These are phyloP conservation scores for Moricandia arvensis DNA, from an alignment of 345 rosid species.

Conservation along the genomic window DNA sequence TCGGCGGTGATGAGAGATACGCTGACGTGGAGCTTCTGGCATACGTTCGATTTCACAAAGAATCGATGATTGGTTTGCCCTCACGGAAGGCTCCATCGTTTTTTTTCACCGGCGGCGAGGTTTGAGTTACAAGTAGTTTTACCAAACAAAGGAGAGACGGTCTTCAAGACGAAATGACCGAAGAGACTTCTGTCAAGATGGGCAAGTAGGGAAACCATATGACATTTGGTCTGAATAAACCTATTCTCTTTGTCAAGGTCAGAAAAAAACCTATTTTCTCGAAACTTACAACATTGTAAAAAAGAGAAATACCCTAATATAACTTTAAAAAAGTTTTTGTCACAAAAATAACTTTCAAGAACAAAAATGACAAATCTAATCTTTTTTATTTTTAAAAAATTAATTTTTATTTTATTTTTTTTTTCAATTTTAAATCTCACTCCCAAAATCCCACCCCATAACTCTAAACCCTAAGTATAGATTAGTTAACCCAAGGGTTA, in stretches of 20 bases:
- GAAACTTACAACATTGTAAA: no score
- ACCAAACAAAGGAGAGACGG: neutral
- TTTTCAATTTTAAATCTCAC: no score
- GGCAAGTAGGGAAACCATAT: neutral
- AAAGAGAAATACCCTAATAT: no score
- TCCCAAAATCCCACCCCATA: no score
- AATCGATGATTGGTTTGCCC: constrained; percentile 10
- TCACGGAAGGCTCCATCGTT: constrained; percentile 15
- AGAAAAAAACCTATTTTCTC: no score
- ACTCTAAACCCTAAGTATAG: no score
- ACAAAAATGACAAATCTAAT: no score
- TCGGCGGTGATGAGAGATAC: constrained; percentile 72
- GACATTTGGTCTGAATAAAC: neutral
- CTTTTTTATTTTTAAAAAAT: no score
- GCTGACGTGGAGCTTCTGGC: constrained; percentile 58
- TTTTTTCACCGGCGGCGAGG: neutral
- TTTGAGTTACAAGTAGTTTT: neutral
- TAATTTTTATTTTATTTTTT: no score
- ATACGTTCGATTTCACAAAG: constrained; percentile 55
- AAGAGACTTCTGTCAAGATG: neutral
- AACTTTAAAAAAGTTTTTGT: no score
- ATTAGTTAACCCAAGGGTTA: no score
- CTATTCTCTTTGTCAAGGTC: neutral
- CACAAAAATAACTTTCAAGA: no score
- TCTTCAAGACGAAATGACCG: neutral